These are phyloP conservation scores for Aciculoconidium aculeatum DNA, from an alignment of 805 yeast species.

Conservation along the genomic window DNA sequence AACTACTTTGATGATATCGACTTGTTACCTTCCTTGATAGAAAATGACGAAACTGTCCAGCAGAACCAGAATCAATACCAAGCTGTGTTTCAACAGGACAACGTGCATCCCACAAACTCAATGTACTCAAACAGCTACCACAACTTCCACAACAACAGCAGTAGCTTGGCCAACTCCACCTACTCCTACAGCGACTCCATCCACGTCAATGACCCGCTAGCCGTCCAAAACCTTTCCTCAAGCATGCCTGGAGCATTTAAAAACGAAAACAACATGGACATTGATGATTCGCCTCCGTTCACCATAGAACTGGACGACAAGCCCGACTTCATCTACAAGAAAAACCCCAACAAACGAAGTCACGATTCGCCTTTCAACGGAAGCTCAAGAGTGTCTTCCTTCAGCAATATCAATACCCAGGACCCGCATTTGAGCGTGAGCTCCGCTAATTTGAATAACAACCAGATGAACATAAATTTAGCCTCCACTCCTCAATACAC, in stretches of 20 bases:
- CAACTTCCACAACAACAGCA: slow-evolving; percentile 2
- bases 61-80: neutral
- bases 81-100: slow-evolving; percentile 1
- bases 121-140: slow-evolving; percentile 2
- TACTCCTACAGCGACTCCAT: neutral
- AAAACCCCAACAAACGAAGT: neutral
- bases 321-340: too few relatives aligned
- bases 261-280: slow-evolving; percentile 22
- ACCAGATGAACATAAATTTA: too few relatives aligned
- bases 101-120: too few relatives aligned
- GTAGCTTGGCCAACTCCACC: neutral
- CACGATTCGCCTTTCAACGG: slow-evolving; percentile 2
- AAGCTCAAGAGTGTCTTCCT: slow-evolving; percentile 3
- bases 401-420: neutral
- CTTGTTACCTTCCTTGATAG: too few relatives aligned
- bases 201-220: neutral
- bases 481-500: too few relatives aligned
- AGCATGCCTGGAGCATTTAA: slow-evolving; percentile 27
- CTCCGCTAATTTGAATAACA: neutral
- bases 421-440: neutral
- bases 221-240: slow-evolving; percentile 7
- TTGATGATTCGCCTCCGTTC: slow-evolving; percentile 34
- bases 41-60: too few relatives aligned
- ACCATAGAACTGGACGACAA: slow-evolving; percentile 26
- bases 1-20: too few relatives aligned